Evolutionary conservation across 1,284 basidiomycete genomes (phyloP).

Genomic region (Takashimella koratensis): DNA sequence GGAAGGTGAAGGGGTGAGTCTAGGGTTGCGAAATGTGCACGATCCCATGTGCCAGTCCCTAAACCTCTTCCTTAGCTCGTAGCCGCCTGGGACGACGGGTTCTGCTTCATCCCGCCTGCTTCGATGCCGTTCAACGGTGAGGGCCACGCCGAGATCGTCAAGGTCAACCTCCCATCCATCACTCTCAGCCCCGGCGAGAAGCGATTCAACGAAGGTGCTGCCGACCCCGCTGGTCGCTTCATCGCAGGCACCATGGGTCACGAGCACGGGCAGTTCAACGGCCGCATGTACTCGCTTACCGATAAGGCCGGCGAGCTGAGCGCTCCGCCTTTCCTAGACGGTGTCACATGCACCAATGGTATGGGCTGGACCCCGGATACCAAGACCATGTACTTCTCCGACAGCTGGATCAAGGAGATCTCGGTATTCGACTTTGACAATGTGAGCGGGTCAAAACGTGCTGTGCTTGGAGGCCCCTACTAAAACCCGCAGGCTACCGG

Average conservation of each 20-base stretch:
- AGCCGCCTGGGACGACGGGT: conserved; percentile 12
- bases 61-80: too few species aligned
- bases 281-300: conserved; percentile 12
- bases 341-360: conserved; percentile 24
- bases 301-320: not conserved
- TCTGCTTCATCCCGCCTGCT: conserved; percentile 12
- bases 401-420: conserved; percentile 21
- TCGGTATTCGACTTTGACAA: conserved; percentile 20
- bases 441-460: too few species aligned
- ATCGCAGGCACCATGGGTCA: conserved; percentile 23
- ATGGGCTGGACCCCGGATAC: conserved; percentile 22
- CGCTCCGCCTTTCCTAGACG: conserved; percentile 9
- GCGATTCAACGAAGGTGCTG: conserved; percentile 24
- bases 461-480: too few species aligned
- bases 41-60: conserved; percentile 1
- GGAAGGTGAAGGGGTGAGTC: conserved; percentile 17
- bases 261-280: conserved; percentile 3
- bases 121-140: conserved; percentile 14
- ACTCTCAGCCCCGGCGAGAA: conserved; percentile 4
- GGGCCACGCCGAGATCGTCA: conserved; percentile 1
- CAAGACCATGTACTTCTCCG: conserved; percentile 24
- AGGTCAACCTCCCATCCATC: not conserved
- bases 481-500: conserved; percentile 10
- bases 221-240: conserved; percentile 22
- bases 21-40: not conserved